Conservation (phyloP, 257 asterid genomes). For the Solanum pennellii region DNA sequence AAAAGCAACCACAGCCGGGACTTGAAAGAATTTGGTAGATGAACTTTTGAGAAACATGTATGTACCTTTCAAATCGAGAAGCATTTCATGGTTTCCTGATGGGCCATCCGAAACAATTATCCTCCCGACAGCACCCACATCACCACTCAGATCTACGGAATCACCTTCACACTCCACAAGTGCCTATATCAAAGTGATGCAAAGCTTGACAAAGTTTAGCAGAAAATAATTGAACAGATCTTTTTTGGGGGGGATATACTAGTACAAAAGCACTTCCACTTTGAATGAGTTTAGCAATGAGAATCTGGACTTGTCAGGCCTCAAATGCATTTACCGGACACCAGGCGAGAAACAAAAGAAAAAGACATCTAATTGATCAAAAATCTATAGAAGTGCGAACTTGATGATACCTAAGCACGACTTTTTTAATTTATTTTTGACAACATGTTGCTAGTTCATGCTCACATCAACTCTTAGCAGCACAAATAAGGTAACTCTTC, state of each 20-base stretch:
- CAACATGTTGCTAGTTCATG: not conserved
- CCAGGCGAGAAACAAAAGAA: not conserved
- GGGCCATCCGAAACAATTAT: slow-evolving; percentile 53
- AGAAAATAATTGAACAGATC: not conserved
- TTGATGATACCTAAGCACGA: not conserved
- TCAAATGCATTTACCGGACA: not conserved
- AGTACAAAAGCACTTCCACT: not conserved
- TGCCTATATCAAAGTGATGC: slow-evolving; percentile 30
- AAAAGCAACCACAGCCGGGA: not conserved
- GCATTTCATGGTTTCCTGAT: slow-evolving; percentile 55
- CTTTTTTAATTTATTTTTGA: not conserved
- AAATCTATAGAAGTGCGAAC: not conserved
- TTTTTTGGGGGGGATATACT: not conserved
- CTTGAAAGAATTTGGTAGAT: not conserved
- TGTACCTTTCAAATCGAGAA: slow-evolving; percentile 86
- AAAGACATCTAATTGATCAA: not conserved
- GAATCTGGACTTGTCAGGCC: not conserved
- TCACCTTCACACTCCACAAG: slow-evolving; percentile 95
- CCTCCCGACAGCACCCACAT: slow-evolving; percentile 84
- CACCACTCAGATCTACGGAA: slow-evolving; percentile 91
- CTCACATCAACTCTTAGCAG: not conserved
- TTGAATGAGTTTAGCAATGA: not conserved
- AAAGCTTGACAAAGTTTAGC: not conserved
- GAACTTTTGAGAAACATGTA: not conserved
- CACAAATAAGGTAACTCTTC: not conserved